phyloP scores from a whole-genome alignment of 345 rosid species.

The Eucalyptus caleyi region DNA sequence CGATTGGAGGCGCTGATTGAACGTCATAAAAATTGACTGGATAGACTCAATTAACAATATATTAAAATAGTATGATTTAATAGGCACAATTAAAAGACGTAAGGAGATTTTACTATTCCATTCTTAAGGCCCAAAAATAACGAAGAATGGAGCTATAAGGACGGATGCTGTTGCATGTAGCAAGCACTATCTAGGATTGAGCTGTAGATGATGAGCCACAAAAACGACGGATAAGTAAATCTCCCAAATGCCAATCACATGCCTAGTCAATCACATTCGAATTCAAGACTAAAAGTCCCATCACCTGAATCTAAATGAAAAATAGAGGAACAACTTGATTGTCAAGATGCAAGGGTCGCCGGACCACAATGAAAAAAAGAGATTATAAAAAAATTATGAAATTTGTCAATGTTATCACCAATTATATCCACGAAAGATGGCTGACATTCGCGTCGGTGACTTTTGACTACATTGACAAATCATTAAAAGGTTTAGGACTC shows the following conservation, averaged over 20 bases:
- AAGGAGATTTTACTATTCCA: neutral
- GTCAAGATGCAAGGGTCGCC: neutral
- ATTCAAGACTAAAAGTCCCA: neutral
- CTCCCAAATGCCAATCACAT: neutral
- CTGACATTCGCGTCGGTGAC: fast-evolving
- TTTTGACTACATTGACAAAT: too few relatives aligned
- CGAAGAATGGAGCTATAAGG: neutral
- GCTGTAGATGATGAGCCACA: neutral
- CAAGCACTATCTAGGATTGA: neutral
- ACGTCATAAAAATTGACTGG: too few relatives aligned
- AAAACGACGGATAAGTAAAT: neutral
- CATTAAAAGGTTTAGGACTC: neutral
- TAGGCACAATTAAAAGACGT: neutral
- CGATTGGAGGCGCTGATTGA: fast-evolving
- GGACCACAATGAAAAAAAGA: neutral
- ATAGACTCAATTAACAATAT: too few relatives aligned
- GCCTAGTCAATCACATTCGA: neutral
- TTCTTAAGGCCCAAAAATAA: neutral
- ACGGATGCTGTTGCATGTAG: neutral
- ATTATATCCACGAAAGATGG: fast-evolving
- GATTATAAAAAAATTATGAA: too few relatives aligned
- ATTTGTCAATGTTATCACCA: neutral
- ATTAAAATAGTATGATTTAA: too few relatives aligned
- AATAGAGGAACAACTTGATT: neutral
- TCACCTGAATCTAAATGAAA: neutral